These are phyloP conservation scores for Alectoria sarmentosa DNA, from an alignment of 495 filamentous ascomycete species.

Conservation along the genomic window DNA sequence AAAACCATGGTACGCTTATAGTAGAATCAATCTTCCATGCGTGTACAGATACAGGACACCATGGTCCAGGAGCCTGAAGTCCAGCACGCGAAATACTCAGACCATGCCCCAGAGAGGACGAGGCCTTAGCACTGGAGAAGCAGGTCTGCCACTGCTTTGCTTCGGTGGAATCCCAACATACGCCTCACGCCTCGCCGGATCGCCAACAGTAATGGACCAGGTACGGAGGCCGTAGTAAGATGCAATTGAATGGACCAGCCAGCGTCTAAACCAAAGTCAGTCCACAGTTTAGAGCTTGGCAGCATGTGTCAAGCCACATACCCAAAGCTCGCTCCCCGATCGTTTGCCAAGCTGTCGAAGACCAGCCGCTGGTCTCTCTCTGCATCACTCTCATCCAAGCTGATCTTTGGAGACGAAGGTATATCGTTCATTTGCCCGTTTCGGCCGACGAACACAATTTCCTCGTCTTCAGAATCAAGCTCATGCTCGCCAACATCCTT, in stretches of 20 bases:
- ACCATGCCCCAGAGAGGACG: constrained; percentile 56
- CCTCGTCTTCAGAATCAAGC: constrained; percentile 61
- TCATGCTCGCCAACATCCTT: constrained; percentile 27
- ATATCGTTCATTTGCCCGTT: constrained; percentile 67
- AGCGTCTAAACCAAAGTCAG: constrained; percentile 51
- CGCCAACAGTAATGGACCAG: constrained; percentile 70
- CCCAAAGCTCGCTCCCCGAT: constrained; percentile 74
- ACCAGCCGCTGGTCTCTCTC: constrained; percentile 62
- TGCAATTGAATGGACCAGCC: constrained; percentile 89
- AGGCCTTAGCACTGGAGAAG: constrained; percentile 42
- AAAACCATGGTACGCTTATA: not conserved
- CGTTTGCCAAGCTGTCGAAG: constrained; percentile 66
- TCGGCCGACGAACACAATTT: constrained; percentile 87
- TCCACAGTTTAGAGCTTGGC: constrained; percentile 1
- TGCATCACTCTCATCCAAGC: constrained; percentile 38
- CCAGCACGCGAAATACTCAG: constrained; percentile 26
- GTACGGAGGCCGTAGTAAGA: constrained; percentile 87
- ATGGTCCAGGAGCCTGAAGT: not conserved
- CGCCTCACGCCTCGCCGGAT: constrained; percentile 71
- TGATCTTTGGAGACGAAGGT: constrained; percentile 31
- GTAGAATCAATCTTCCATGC: not conserved
- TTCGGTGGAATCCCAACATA: constrained; percentile 63
- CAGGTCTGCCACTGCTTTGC: constrained; percentile 21
- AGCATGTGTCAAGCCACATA: constrained; percentile 40
- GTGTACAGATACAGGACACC: not conserved